Percentiles rank a stretch among this genome's conserved stretches.
phyloP scores from a whole-genome alignment of 1,139 yeast species.

The Pichia sp. region DNA sequence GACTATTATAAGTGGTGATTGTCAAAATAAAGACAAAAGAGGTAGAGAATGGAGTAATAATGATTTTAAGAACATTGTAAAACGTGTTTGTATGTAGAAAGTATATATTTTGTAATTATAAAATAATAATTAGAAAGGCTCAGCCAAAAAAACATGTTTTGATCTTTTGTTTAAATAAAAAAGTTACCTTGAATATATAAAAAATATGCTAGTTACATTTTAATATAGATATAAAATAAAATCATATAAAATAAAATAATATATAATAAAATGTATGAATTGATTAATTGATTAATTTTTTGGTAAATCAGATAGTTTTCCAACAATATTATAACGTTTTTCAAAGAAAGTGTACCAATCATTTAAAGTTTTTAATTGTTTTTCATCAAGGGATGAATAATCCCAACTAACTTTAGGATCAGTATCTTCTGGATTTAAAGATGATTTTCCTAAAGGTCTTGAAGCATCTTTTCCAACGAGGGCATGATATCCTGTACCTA shows the following conservation, averaged over 20 bases:
- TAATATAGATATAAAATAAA: no score
- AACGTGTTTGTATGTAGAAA: constrained; percentile 31
- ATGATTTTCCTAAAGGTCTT: constrained; percentile 57
- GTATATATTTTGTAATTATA: no score
- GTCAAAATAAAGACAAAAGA: constrained; percentile 47
- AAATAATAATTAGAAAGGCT: no score
- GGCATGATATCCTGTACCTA: constrained; percentile 65
- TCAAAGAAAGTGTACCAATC: constrained; percentile 55
- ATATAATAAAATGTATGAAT: neutral
- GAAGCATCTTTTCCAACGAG: constrained; percentile 77
- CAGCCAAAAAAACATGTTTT: no score
- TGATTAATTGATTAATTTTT: neutral
- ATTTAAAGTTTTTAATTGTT: constrained; percentile 44
- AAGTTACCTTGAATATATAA: no score
- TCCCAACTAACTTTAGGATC: constrained; percentile 39
- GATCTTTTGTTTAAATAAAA: no score
- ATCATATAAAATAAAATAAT: no score
- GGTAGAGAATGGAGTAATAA: constrained; percentile 54
- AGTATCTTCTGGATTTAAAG: constrained; percentile 44
- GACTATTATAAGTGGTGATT: constrained; percentile 36
- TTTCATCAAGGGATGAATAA: constrained; percentile 42
- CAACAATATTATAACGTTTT: constrained; percentile 42
- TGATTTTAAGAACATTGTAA: constrained; percentile 40
- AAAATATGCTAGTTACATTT: no score
- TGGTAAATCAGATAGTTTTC: constrained; percentile 30